Evolutionary conservation across 1,284 basidiomycete species (phyloP), one percentile per base, ranked within the genome.

Genomic region (Trametes polyzona): DNA sequence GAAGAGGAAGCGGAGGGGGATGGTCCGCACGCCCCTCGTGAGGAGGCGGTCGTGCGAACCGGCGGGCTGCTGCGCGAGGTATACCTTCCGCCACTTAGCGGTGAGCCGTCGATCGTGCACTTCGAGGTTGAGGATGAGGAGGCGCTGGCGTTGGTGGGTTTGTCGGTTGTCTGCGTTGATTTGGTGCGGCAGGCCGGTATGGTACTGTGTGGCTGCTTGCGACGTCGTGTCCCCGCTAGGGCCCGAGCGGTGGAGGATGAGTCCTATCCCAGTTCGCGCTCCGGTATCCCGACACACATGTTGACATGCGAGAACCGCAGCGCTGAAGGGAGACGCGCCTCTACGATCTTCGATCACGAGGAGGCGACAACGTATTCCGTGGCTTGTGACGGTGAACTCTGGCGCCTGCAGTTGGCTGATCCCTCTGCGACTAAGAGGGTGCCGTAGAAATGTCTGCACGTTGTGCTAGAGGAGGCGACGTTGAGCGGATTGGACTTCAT

Each of bases 1-100:
- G 47, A 39, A 48, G 35, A 48, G 47, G 36, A 48, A 37, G 47
- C 35, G 47, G n/a, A 37, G 47, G 17, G 47, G 47, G 24, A 48
- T 33, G 6, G 35, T 37, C 16, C 17, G 35, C 10, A 39, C 35
- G 24, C 43, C 21, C 10, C 43, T 17, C 6, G 10, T 8, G 39
- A 17, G 33, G 6, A 35, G 11, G 33, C 33, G 33, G 11, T 35
- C 33, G 5, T 35, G 33, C 33, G 33, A n/a, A n/a, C n/a, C 33
- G 16, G 17, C 24, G 3, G 41, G 41, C 24, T 21, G 41, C 44
- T 47, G 47, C 26, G 43, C 52, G 29, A 53, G 33, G 43, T 47
- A 53, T 35, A 53, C 17, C 43, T 53, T 42, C 14, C 35, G 33
- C 52, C 52, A 53, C 19, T 24, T 24, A 12, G 40, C 26, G 4